Base-by-base conservation (phyloP, 176 grass and related monocot species). In the Bothriochloa decipiens region DNA sequence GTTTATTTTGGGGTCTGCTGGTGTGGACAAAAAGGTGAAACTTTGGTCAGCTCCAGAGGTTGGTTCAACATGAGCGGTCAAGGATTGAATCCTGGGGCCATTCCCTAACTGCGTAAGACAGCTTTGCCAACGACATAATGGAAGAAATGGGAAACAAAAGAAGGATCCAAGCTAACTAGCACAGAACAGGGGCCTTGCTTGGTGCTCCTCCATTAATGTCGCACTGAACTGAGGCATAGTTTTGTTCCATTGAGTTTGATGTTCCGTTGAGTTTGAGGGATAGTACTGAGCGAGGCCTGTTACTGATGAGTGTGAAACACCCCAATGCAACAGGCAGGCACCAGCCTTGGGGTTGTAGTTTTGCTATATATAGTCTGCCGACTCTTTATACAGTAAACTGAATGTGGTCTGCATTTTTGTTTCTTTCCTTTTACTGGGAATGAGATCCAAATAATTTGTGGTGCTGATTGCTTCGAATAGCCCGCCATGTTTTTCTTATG, bases 11-110 rank as follows among this genome's bases (percentile, higher is more conserved):
- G 93, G 82, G 41, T 94, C 81, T 23, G 77, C 87, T 60, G 84
- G 96, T 16, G 72, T 81, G 22, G 93, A 99, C 82, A 99, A 95
- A 80, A 99, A 92, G 80, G 96, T 94, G 68, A 99, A 99, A 76
- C 89, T 99, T 42, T 99, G 96, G 96, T 79, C 87, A 76, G 96
- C 89, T 47, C 91, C 93, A 10, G 55, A 90, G 23, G 74, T 33
- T 52, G 50, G 74, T 78, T 82, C 93, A 16, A 78, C 81, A 36
- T 92, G 85, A 94, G 11, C 13, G 8, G 58, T 9, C 2, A 17
- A 58, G 20, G 22, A 67, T 37, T 26, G 5, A 14, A 41, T 71
- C 58, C 15, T 75, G 47, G 15, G 55, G 55, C 5, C 68, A 83
- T 64, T 22, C 7, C 2, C 60, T 72, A 57, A 45, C 13, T 77